Base-by-base conservation (phyloP, 2,329 filamentous ascomycete genomes). In the Scleromitrula shiraiana region DNA sequence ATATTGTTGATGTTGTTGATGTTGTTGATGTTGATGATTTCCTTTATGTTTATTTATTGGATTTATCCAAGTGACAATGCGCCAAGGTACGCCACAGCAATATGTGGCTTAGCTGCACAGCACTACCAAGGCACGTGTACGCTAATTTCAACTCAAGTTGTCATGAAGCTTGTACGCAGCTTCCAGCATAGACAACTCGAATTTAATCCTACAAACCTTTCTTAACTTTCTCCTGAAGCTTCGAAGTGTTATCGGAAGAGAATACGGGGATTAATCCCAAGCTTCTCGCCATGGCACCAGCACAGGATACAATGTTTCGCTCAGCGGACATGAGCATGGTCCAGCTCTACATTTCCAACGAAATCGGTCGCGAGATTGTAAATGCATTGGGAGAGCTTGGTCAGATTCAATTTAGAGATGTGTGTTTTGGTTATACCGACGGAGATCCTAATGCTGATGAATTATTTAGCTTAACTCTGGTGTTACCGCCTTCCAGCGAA, bases 281-380 rank as follows among this genome's bases (percentile, higher is more conserved):
- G 52, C 49, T 52, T 50, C 49, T 55, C 53, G 44, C 57, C 56
- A 85, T 84, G 81, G 79, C 78, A 69, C 73, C 76, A 59, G 70
- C 73, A 67, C 72, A 88, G 73, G 89, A 97, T 73, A 95, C 90
- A 70, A 87, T 96, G 75, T 97, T 98, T 83, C 91, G 94, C 79
- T 98, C 93, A 67, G 88, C 89, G 87, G 88, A 96, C 71, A 98
- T 98, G 93, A 96, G 89, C 78, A 85, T 98, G 84, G 95, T 95
- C 65, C 93, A 98, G 82, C 85, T 98, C 64, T 98, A 97, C 72
- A 94, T 98, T 64, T 88, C 93, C 64, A 97, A 96, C 67, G 93
- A 98, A 76, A 97, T 98, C 61, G 91, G 93, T 61, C 83, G 93
- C 65, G 94, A 98, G 74, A 91, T 96, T 62, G 90, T 97, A 55